These are phyloP conservation scores for Dipodascus geniculatus DNA, from an alignment of 805 yeast species.

Conservation along the genomic window DNA sequence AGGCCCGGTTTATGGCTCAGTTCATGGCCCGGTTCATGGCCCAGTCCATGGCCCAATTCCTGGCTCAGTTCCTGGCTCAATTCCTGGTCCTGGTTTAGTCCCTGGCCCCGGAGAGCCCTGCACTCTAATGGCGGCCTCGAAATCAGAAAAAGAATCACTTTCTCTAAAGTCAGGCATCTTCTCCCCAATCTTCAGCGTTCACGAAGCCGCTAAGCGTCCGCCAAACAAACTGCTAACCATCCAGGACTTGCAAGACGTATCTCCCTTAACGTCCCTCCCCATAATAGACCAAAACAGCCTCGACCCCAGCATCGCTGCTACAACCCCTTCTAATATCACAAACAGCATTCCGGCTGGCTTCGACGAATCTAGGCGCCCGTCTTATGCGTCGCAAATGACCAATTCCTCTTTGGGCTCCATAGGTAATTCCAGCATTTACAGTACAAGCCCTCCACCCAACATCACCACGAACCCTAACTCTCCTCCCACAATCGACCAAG, in stretches of 20 bases:
- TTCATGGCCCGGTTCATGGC: too few species aligned
- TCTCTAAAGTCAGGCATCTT: background rate
- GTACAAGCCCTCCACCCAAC: background rate
- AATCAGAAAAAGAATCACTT: background rate
- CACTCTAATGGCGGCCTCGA: background rate
- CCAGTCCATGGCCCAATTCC: too few species aligned
- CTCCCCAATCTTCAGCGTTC: background rate
- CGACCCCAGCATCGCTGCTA: background rate
- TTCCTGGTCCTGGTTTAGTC: background rate
- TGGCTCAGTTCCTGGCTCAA: too few species aligned
- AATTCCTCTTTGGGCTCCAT: constrained; percentile 7
- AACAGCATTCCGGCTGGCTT: background rate
- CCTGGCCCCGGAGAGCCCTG: background rate
- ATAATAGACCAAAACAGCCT: background rate
- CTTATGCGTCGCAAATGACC: constrained; percentile 9
- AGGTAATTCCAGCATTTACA: background rate
- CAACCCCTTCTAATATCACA: background rate
- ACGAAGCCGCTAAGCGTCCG: background rate
- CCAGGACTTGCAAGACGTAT: background rate
- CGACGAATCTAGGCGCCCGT: constrained; percentile 9
- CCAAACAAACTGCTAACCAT: background rate
- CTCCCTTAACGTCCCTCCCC: background rate
- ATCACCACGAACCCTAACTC: background rate
- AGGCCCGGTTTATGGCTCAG: too few species aligned
- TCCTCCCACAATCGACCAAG: background rate